Conservation (phyloP, 805 yeast species). For the Saccharomycopsis fermentans region DNA sequence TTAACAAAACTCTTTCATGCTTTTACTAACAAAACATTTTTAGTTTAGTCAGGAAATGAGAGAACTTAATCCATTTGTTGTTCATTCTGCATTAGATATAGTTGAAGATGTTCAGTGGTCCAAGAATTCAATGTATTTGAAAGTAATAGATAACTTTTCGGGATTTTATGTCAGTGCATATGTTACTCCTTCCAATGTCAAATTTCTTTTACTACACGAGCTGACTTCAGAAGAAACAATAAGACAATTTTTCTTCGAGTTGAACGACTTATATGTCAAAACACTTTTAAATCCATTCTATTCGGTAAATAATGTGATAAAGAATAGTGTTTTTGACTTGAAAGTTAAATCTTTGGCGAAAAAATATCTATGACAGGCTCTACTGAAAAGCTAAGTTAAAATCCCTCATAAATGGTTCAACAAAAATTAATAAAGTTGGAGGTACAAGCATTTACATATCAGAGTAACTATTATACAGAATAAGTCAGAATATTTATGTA, state of each 20-base stretch:
- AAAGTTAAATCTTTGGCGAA: slow-evolving; percentile 62
- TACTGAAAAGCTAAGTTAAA: neutral
- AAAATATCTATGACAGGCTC: slow-evolving; percentile 48
- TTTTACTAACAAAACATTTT: neutral
- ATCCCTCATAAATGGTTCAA: no score
- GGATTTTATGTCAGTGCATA: slow-evolving; percentile 76
- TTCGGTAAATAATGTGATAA: slow-evolving; percentile 61
- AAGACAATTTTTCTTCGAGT: slow-evolving; percentile 72
- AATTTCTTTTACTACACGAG: slow-evolving; percentile 65
- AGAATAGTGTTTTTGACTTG: slow-evolving; percentile 64
- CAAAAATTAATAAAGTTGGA: neutral
- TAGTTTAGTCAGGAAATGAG: slow-evolving; percentile 56
- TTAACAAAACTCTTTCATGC: neutral
- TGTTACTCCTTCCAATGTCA: slow-evolving; percentile 79
- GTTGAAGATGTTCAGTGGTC: slow-evolving; percentile 86
- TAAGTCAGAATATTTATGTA: no score
- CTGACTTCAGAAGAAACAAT: slow-evolving; percentile 50
- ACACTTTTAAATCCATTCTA: slow-evolving; percentile 82
- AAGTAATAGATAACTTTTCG: slow-evolving; percentile 76
- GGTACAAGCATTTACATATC: no score
- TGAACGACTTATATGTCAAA: slow-evolving; percentile 82
- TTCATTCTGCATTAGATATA: slow-evolving; percentile 84
- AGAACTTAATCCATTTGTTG: slow-evolving; percentile 78
- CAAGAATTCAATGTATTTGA: slow-evolving; percentile 52
- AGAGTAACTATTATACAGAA: no score